Base-by-base conservation (phyloP, 2,329 filamentous ascomycete genomes). In the Teratosphaeria gauchensis region DNA sequence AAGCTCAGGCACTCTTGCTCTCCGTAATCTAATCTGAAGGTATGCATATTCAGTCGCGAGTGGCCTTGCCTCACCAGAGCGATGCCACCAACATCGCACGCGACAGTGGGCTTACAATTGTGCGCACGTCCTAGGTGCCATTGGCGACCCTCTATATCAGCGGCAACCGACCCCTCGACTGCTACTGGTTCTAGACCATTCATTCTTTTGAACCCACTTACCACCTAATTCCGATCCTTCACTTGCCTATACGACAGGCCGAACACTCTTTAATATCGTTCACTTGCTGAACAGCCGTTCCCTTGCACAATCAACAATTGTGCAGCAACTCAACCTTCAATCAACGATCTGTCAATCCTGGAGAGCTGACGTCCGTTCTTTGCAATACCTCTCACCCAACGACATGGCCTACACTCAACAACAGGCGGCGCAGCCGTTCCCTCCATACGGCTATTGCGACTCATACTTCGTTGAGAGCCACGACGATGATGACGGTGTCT, bases 381-480 rank as follows among this genome's bases (percentile, higher is more conserved):
- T 72, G 71, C 64, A 65, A 66, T 72, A 68, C 59, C 70, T 71
- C 66, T 56, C 31, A 69, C 65, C 68, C 59, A 62, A 65, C 59
- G 54, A 66, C 65, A 61, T 62, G 61, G 61, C 56, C n/a, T 62
- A 32, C 55, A 6, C 16, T 35, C 56, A 59, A 55, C 59, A 59
- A 35, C 65, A 65, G 51, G 61, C 59, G 11, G 57, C 76, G 67
- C 75, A 77, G 64, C 71, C 74, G 56, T 76, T 79, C 59, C 75
- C 78, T 59, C 77, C 76, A 66, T 84, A 82, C 72, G 84, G 84
- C 66, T 82, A 83, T 58, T 88, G 85, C 72, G 85, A 87, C 64
- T 84, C 81, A 59, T 88, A 81, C 74, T 88, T 88, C 68, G 82
- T 87, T 58, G 85, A 88, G 67, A 79, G 78, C 62, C 77, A 80